A percentile compares a stretch with the other conserved stretches of the same genome.
Conservation (phyloP, 208 protist genomes). For the Tritrichomonas musculus region DNA sequence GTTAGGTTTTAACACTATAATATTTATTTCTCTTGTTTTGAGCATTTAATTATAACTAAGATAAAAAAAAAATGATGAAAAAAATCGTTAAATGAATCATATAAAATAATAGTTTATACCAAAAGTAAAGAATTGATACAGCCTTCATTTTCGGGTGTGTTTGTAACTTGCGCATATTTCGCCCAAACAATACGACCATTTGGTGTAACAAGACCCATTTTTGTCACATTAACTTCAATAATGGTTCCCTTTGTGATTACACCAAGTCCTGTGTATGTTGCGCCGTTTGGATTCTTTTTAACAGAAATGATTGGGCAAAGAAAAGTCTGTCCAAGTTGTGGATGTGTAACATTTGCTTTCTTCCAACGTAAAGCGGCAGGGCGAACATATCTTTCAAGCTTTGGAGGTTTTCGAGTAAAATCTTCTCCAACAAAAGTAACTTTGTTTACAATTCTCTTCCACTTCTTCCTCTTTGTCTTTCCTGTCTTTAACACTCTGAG, state of each 20-base stretch:
- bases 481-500: conserved; percentile 66
- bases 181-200: conserved; percentile 96
- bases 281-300: conserved; percentile 98
- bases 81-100: too few species aligned
- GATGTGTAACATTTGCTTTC: conserved; percentile 99
- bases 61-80: too few species aligned
- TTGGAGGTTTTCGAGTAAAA: conserved; percentile 99
- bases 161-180: conserved; percentile 95
- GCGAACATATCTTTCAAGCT: conserved; percentile 99
- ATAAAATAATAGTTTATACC: too few species aligned
- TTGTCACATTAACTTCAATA: conserved; percentile 99
- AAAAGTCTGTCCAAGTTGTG: conserved; percentile 98
- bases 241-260: conserved; percentile 99
- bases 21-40: too few species aligned
- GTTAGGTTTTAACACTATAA: too few species aligned
- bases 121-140: conserved; percentile 99
- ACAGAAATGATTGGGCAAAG: conserved; percentile 95
- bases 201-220: conserved; percentile 98
- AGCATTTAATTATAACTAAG: too few species aligned
- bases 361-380: conserved; percentile 93
- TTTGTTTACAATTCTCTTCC: conserved; percentile 99
- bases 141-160: conserved; percentile 99
- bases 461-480: conserved; percentile 75
- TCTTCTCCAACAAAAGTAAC: conserved; percentile 84
- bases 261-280: conserved; percentile 94